Conservation (phyloP, 2,329 filamentous ascomycete genomes). For the Cytospora schulzeri region DNA sequence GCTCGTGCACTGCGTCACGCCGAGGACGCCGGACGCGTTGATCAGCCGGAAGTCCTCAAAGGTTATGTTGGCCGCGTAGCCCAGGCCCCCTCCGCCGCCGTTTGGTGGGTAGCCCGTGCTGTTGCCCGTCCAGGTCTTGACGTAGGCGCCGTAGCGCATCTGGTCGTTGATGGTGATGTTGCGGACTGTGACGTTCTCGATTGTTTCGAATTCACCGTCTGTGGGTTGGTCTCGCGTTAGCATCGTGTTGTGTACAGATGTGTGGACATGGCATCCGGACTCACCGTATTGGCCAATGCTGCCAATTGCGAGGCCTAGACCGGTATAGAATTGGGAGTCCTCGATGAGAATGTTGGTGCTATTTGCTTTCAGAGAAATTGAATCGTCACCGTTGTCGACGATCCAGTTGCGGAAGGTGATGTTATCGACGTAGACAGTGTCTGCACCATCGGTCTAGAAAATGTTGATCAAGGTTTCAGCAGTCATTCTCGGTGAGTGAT, state of each 20-base stretch:
- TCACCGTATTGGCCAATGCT: constrained; percentile 43
- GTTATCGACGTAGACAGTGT: constrained; percentile 26
- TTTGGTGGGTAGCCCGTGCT: constrained; percentile 24
- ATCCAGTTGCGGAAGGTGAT: constrained; percentile 24
- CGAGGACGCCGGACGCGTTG: constrained; percentile 27
- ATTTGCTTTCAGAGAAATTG: constrained; percentile 44
- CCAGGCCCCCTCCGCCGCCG: constrained; percentile 27
- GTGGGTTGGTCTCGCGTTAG: not conserved
- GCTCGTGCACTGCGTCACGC: constrained; percentile 31
- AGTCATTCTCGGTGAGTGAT: no score
- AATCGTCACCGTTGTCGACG: constrained; percentile 37
- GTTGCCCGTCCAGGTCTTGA: constrained; percentile 28
- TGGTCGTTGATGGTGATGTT: constrained; percentile 42
- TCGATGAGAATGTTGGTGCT: constrained; percentile 42
- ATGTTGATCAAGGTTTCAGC: not conserved
- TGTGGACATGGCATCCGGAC: constrained; percentile 34
- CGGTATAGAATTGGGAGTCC: constrained; percentile 42
- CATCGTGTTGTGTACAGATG: fast-evolving
- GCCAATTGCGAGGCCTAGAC: constrained; percentile 42
- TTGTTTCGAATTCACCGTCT: constrained; percentile 23
- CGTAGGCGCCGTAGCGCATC: constrained; percentile 28
- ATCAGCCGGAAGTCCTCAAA: constrained; percentile 31
- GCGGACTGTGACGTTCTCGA: constrained; percentile 34
- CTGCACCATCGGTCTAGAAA: constrained; percentile 24
- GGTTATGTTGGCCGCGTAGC: constrained; percentile 31